Evolutionary conservation across 352 stramenopile genomes (phyloP).

Genomic region (Phytopythium boreale): DNA sequence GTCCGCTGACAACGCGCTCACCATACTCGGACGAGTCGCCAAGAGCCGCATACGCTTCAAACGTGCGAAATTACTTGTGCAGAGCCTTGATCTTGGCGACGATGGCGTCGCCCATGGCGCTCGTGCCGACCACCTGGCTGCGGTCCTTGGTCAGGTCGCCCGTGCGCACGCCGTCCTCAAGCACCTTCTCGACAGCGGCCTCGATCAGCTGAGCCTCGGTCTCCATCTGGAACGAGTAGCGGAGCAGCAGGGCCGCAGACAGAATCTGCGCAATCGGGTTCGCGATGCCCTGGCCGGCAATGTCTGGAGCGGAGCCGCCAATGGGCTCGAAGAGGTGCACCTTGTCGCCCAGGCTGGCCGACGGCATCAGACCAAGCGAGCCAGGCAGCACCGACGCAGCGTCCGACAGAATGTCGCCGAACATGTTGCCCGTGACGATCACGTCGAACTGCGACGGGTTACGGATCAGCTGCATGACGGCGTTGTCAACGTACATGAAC

Average conservation of each 20-base stretch:
- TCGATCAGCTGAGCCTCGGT: constrained; percentile 79
- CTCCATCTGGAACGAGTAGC: constrained; percentile 91
- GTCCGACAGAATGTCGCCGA: constrained; percentile 98
- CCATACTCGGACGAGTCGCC: not conserved
- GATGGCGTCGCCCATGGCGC: constrained; percentile 77
- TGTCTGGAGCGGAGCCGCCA: constrained; percentile 97
- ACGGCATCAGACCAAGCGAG: constrained; percentile 98
- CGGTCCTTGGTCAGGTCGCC: constrained; percentile 76
- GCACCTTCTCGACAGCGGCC: constrained; percentile 74
- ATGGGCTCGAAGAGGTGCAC: constrained; percentile 98
- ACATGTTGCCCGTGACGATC: constrained; percentile 99
- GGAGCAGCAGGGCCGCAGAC: constrained; percentile 95
- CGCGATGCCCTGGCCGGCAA: constrained; percentile 95
- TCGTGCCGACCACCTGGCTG: constrained; percentile 53
- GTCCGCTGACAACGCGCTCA: not conserved
- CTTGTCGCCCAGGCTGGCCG: constrained; percentile 91
- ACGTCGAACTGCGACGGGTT: constrained; percentile 99
- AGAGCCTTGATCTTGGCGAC: constrained; percentile 74
- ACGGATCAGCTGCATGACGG: constrained; percentile 98
- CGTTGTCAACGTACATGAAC: constrained; percentile 99
- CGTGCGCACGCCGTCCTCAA: constrained; percentile 83
- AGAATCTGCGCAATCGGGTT: constrained; percentile 98
- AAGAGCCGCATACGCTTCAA: too few species aligned
- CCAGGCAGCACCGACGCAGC: constrained; percentile 97
- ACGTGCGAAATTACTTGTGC: constrained; percentile 16